Base-by-base conservation (phyloP, 2,329 filamentous ascomycete genomes). In the Saccharata proteae region DNA sequence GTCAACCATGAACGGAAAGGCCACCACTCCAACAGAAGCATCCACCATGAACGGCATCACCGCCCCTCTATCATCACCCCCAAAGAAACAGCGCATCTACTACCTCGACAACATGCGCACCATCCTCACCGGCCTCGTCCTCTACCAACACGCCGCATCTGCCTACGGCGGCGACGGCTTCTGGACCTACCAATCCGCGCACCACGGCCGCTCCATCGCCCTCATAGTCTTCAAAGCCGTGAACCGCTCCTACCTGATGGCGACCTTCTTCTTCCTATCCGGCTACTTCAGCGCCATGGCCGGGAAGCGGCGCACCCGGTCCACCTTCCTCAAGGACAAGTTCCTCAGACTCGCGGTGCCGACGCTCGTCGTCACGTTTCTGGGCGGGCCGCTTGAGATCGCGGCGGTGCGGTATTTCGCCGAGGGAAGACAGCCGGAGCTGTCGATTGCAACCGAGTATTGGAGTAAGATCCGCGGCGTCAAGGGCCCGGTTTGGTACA, bases 221-320 rank as follows among this genome's bases (percentile, higher is more conserved):
- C 14, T 44, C 6, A 14, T 33, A 4, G 15, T 24, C 5, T 44
- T 45, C 38, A 40, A 43, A 17, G 22, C 35, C 20, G n/a, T 42
- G 4, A 43, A 43, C 28, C 43, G 45, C 11, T 40, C 37, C 10
- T 46, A 39, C 31, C 45, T 44, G 37, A 46, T 45, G 43, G 43
- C 35, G 3, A 13, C 29, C 3, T 46, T 44, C 25, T 45, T 44
- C 30, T 38, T 45, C 6, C 25, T 46, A 9, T 43, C 42, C 3
- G 42, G 40, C 4, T 43, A 41, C 37, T 45, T 44, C 24, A 39
- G 34, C 14, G 34, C 41, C 2, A 16, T 40, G 2, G 31, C 41
- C 0, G 39, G 35, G 8, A 17, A 12, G 5, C 41, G 27, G 25
- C 29, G 30, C 12, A 30, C 13, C 2, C 20, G 32, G 2, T 4